Evolutionary conservation across 2,329 filamentous ascomycete species (phyloP), one percentile per base, ranked within the genome.

Genomic region (Lachnellula cervina): DNA sequence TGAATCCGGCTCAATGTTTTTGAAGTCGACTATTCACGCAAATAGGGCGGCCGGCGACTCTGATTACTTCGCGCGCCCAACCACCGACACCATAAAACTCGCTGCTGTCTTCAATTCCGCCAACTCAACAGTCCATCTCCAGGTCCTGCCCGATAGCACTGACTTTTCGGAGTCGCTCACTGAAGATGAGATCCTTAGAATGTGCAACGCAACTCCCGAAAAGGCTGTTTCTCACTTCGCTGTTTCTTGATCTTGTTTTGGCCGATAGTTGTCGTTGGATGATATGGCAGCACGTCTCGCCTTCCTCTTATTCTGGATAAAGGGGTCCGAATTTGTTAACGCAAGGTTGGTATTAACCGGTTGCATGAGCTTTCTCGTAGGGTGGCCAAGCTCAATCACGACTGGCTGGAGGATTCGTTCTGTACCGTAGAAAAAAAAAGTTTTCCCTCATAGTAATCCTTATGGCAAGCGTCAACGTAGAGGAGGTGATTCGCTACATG

Each of bases 41-140:
- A 80, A 82, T 61, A 75, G 80, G 49, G 75, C 81, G 28, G 85
- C 81, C 35, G 87, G 87, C 51, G 82, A 84, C 68, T 84, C 81
- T 32, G 83, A 91, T 71, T 92, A 85, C 74, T 88, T 93, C 69
- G 72, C 76, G 43, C 83, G 89, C 32, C 89, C 89, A 3, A 75
- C 75, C 23, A 73, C 76, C 48, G 70, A 70, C 38, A 78, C 75
- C 59, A 79, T 88, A 68, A 89, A 84, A 72, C 78, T 83, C 55
- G 87, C 84, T 49, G 77, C 85, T 43, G 74, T 89, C 52, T 82
- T 89, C 66, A 75, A 80, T 62, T 73, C 77, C 49, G 70, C 72
- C 51, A 77, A 74, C 49, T 73, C 74, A 28, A 73, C 73, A 25
- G 78, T 84, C 51, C 76, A 79, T 60, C 80, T 88, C 69, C 81